Percentiles rank a stretch among this genome's conserved stretches.
Conservation (phyloP, 352 stramenopile genomes). For the Globisporangium cederbergense region DNA sequence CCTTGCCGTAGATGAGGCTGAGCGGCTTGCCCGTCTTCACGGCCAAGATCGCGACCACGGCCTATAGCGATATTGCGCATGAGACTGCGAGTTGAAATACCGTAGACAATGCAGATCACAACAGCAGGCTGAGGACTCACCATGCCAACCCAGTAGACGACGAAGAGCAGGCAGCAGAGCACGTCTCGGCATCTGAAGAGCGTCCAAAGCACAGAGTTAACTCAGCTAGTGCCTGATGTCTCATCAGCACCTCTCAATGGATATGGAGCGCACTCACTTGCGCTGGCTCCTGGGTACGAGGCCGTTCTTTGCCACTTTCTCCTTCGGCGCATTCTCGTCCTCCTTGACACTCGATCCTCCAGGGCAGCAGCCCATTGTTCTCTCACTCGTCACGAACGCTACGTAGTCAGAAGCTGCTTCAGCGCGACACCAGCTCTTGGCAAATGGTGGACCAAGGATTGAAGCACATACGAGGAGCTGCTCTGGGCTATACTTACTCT, state of each 20-base stretch:
- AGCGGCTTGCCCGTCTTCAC: conserved; percentile 65
- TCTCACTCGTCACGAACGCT: neutral
- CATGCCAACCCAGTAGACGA: conserved; percentile 88
- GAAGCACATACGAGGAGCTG: neutral
- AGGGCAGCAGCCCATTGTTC: conserved; percentile 21
- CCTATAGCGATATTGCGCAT: neutral
- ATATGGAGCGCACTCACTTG: conserved; percentile 20
- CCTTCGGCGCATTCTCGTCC: conserved; percentile 8
- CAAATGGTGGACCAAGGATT: neutral
- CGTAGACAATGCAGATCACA: neutral
- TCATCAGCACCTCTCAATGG: neutral
- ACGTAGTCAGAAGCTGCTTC: neutral
- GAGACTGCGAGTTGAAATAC: neutral
- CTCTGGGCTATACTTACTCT: neutral
- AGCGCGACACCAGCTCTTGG: neutral
- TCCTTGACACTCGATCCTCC: conserved; percentile 15
- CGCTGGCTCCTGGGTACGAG: conserved; percentile 24
- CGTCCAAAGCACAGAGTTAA: neutral
- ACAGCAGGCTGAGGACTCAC: conserved; percentile 16
- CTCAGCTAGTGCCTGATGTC: neutral
- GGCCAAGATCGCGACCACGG: conserved; percentile 55
- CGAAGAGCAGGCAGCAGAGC: conserved; percentile 76
- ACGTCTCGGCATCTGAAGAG: conserved; percentile 69
- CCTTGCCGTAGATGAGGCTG: conserved; percentile 75
- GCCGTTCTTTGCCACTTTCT: conserved; percentile 15